phyloP scores from a whole-genome alignment of 2,329 filamentous ascomycete genomes.

The Pseudocercospora macadamiae region DNA sequence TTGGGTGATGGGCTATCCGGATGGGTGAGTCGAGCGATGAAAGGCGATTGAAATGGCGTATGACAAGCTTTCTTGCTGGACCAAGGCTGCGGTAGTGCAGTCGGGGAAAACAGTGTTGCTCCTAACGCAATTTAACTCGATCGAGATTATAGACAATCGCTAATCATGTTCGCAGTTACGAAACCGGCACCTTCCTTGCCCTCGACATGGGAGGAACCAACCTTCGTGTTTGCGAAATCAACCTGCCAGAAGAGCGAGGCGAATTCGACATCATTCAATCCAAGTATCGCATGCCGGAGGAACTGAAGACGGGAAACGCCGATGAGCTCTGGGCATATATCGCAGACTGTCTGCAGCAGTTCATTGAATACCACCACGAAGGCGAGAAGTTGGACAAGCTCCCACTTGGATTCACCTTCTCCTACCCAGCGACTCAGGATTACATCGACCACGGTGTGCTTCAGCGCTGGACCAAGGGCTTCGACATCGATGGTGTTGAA shows the following conservation, averaged over 20 bases:
- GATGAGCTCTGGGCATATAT: slow-evolving; percentile 95
- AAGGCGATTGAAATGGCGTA: no score
- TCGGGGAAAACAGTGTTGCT: no score
- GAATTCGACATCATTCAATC: slow-evolving; percentile 95
- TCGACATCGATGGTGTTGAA: slow-evolving; percentile 90
- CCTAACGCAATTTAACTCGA: no score
- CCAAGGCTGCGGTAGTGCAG: no score
- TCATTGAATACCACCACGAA: slow-evolving; percentile 82
- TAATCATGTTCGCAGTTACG: no score
- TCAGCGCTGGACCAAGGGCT: slow-evolving; percentile 97
- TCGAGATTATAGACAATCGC: no score
- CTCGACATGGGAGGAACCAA: slow-evolving; percentile 98
- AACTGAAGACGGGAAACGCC: slow-evolving; percentile 80
- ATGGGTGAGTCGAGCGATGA: no score
- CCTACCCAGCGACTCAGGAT: slow-evolving; percentile 89
- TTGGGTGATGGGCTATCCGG: slow-evolving; percentile 90
- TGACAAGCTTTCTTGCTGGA: no score
- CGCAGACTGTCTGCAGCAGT: slow-evolving; percentile 87
- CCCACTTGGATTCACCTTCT: slow-evolving; percentile 93
- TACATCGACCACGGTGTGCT: slow-evolving; percentile 91
- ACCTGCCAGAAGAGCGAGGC: slow-evolving; percentile 80
- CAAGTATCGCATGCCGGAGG: slow-evolving; percentile 92
- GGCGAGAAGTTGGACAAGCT: slow-evolving; percentile 65
- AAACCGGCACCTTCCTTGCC: slow-evolving; percentile 84
- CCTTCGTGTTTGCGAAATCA: slow-evolving; percentile 90